A percentile compares a stretch with the other conserved stretches of the same genome.
Evolutionary conservation across 768 basidiomycete species (phyloP).

Genomic region (Gymnopilus junonius): DNA sequence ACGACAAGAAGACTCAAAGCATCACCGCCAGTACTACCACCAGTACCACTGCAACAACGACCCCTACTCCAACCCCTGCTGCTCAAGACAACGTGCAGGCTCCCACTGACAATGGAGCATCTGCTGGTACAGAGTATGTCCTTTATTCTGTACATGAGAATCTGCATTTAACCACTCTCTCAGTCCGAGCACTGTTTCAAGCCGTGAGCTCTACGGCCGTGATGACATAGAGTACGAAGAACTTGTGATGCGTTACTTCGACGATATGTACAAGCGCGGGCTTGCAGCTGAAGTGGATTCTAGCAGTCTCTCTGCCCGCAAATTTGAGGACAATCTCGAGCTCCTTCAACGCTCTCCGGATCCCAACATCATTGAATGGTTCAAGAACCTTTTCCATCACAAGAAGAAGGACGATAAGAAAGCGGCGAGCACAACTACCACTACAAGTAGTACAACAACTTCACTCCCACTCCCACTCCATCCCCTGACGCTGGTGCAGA

Average conservation of each 20-base stretch:
- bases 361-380: neutral
- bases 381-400: neutral
- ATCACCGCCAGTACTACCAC: neutral
- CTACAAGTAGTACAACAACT: neutral
- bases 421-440: neutral
- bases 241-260: neutral
- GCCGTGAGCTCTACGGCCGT: neutral
- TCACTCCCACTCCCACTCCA: neutral
- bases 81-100: neutral
- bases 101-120: neutral
- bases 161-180: neutral
- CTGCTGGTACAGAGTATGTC: neutral
- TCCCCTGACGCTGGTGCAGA: neutral
- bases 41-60: neutral
- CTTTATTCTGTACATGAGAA: neutral
- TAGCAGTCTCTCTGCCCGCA: neutral
- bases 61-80: neutral
- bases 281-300: neutral
- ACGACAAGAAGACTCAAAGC: neutral
- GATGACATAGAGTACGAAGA: neutral
- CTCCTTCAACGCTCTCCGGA: neutral
- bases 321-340: neutral
- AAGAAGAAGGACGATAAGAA: neutral
- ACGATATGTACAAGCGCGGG: neutral
- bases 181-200: neutral